These are phyloP conservation scores for Pythium sukuiense DNA, from an alignment of 352 stramenopile species.

Conservation along the genomic window DNA sequence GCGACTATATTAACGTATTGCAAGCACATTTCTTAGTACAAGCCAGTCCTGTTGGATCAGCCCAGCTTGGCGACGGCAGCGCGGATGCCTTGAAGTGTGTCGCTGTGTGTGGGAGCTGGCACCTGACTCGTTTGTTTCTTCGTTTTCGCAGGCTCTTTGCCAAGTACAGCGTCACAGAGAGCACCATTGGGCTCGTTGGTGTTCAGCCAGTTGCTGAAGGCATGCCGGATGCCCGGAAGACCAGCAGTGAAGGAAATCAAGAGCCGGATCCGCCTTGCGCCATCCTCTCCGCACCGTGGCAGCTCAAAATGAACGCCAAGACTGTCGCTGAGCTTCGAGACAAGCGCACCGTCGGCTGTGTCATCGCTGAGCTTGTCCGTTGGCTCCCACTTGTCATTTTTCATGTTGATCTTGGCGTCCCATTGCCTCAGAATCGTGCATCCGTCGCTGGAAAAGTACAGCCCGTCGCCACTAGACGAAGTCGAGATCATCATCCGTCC, in stretches of 20 bases:
- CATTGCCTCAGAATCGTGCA: slow-evolving; percentile 58
- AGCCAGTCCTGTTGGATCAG: neutral
- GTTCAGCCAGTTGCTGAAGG: slow-evolving; percentile 53
- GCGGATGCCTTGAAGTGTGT: slow-evolving; percentile 23
- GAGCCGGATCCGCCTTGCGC: slow-evolving; percentile 29
- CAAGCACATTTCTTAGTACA: neutral
- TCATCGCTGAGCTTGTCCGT: slow-evolving; percentile 34
- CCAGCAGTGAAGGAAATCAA: slow-evolving; percentile 49
- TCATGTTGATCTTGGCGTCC: slow-evolving; percentile 40
- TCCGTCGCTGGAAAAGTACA: slow-evolving; percentile 52
- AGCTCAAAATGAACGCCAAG: slow-evolving; percentile 43
- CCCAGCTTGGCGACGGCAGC: slow-evolving; percentile 26
- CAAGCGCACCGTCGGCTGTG: slow-evolving; percentile 41
- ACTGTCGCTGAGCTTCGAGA: slow-evolving; percentile 51
- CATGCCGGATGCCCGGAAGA: slow-evolving; percentile 37
- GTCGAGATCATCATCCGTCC: slow-evolving; percentile 74
- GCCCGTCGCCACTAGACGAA: slow-evolving; percentile 54
- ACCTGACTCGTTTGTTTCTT: slow-evolving; percentile 21
- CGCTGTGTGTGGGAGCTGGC: slow-evolving; percentile 6
- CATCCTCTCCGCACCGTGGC: neutral
- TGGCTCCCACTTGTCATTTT: slow-evolving; percentile 41
- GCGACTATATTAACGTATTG: neutral
- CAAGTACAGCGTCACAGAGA: slow-evolving; percentile 45
- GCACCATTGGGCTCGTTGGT: slow-evolving; percentile 15
- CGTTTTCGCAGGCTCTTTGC: slow-evolving; percentile 24